Evolutionary conservation across 306 rosid species (phyloP).

Genomic region (Amphicarpaea edgeworthii): DNA sequence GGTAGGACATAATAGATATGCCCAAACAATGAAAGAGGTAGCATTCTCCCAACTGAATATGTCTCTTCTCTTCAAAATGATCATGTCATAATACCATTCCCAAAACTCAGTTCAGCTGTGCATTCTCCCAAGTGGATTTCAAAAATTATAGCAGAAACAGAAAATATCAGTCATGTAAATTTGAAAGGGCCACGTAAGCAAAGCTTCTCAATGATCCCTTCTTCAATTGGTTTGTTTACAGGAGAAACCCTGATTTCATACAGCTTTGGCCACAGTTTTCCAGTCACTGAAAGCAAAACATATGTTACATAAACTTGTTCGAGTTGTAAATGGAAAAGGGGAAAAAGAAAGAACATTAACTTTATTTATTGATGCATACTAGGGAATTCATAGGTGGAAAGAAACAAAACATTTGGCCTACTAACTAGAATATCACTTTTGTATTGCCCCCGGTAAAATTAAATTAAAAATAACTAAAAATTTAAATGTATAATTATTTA

Average conservation of each 20-base stretch:
- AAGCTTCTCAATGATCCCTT: constrained; percentile 57
- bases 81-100: neutral
- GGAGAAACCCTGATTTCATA: constrained; percentile 75
- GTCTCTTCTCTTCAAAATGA: neutral
- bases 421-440: neutral
- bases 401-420: neutral
- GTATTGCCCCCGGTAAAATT: too few species aligned
- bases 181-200: constrained; percentile 63
- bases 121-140: neutral
- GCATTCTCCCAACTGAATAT: neutral
- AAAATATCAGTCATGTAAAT: constrained; percentile 46
- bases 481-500: too few species aligned
- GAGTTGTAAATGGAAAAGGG: neutral
- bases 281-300: constrained; percentile 72
- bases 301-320: neutral
- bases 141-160: neutral
- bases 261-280: constrained; percentile 91
- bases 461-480: too few species aligned
- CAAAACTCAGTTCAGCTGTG: constrained; percentile 15
- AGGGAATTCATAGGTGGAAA: neutral
- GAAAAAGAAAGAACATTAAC: too few species aligned
- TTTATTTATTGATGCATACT: neutral
- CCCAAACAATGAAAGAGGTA: neutral
- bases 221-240: constrained; percentile 46
- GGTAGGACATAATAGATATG: neutral